Conservation (phyloP, 331 rosid genomes). For the Acacia pycnantha region DNA sequence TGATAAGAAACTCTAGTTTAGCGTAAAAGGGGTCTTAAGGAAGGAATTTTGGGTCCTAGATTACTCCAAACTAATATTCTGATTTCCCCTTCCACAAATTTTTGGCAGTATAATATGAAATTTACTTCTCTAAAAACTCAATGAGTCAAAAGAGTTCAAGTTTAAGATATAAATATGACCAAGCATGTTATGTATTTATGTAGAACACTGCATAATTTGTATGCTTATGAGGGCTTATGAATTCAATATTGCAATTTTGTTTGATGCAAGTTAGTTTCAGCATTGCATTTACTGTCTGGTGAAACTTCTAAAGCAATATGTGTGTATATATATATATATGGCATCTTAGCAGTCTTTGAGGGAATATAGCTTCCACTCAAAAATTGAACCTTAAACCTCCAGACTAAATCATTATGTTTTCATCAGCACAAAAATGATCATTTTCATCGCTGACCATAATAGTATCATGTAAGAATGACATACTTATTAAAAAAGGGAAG, state of each 20-base stretch:
- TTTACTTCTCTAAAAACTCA: neutral
- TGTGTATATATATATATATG: too few relatives aligned
- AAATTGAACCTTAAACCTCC: neutral
- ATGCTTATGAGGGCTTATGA: neutral
- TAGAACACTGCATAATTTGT: neutral
- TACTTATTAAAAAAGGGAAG: conserved; percentile 4
- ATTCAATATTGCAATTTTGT: neutral
- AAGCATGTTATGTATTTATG: neutral
- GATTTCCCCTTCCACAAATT: conserved; percentile 1
- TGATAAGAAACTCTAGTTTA: neutral
- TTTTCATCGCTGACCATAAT: neutral
- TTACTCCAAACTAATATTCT: conserved; percentile 4
- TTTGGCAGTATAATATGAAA: neutral
- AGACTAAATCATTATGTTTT: neutral
- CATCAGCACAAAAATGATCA: neutral
- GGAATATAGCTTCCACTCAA: neutral
- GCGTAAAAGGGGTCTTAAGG: conserved; percentile 16
- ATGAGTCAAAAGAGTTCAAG: conserved; percentile 15
- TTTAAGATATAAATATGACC: neutral
- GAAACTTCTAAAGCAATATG: neutral
- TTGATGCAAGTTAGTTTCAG: conserved; percentile 1
- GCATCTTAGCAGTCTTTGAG: conserved; percentile 10
- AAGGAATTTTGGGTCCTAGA: conserved; percentile 14
- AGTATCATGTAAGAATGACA: conserved; percentile 6
- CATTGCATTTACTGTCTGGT: neutral